These are phyloP conservation scores for Sporothrix curviconia DNA, from an alignment of 2,329 filamentous ascomycete genomes.

Conservation along the genomic window DNA sequence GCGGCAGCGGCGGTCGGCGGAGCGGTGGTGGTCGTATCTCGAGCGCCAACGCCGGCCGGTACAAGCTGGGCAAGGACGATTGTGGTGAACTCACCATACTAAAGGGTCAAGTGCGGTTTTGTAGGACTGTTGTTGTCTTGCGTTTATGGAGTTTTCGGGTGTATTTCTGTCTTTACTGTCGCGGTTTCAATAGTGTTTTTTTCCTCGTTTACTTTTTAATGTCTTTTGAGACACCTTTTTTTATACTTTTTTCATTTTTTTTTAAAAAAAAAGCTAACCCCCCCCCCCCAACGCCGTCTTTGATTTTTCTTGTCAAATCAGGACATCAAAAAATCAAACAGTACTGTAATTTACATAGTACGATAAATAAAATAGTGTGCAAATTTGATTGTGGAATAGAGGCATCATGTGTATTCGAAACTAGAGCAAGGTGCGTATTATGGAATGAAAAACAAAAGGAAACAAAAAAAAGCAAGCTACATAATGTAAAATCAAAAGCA, in stretches of 20 bases:
- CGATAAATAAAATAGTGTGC: too few species aligned
- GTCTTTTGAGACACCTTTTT: not conserved
- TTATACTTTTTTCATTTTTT: not conserved
- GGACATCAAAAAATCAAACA: not conserved
- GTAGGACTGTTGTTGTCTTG: too few species aligned
- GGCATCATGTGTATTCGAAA: too few species aligned
- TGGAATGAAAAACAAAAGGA: too few species aligned
- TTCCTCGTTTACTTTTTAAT: not conserved
- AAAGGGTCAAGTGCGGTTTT: too few species aligned
- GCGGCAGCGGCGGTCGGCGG: conserved; percentile 33
- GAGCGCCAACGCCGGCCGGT: conserved; percentile 51
- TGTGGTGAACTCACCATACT: conserved; percentile 70
- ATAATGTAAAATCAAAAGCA: not conserved
- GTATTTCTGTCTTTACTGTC: not conserved
- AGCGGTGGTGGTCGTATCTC: conserved; percentile 47
- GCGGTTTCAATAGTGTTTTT: not conserved
- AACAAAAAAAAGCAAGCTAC: too few species aligned
- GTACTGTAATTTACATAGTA: too few species aligned
- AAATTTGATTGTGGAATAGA: too few species aligned
- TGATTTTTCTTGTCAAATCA: not conserved
- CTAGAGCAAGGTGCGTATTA: too few species aligned
- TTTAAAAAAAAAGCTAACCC: too few species aligned
- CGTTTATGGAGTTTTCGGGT: not conserved
- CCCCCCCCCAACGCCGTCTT: too few species aligned
- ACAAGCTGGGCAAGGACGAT: conserved; percentile 72